Conservation (phyloP, 176 grass and related monocot species). For the Carex myosuroides region DNA sequence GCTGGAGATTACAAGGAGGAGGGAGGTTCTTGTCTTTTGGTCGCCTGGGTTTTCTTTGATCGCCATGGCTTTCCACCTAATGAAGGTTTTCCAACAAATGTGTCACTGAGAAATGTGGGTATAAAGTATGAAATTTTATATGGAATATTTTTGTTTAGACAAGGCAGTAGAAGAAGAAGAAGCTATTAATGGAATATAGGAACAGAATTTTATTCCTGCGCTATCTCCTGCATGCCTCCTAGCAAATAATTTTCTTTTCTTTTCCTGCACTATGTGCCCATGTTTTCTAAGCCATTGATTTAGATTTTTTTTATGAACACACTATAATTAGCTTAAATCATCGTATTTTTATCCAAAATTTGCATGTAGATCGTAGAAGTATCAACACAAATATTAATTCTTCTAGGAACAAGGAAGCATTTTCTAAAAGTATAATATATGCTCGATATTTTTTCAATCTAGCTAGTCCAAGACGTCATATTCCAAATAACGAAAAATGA, state of each 20-base stretch:
- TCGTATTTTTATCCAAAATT: background rate
- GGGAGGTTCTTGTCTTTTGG: slow-evolving; percentile 44
- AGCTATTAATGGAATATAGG: slow-evolving; percentile 8
- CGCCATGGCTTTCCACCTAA: slow-evolving; percentile 32
- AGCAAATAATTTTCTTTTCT: background rate
- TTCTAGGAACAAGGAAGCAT: background rate
- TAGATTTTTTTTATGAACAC: background rate
- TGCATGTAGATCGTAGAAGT: background rate
- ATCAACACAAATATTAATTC: background rate
- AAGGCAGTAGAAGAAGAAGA: background rate
- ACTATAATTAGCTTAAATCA: slow-evolving; percentile 7
- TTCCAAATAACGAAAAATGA: background rate
- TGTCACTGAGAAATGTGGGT: background rate
- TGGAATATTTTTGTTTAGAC: background rate
- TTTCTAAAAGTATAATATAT: background rate
- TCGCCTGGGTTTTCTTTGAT: slow-evolving; percentile 45
- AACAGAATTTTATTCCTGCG: background rate
- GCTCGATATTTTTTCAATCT: background rate
- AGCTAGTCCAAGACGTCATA: background rate
- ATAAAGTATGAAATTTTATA: background rate
- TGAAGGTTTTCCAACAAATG: background rate
- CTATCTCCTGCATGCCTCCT: background rate
- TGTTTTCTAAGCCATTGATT: slow-evolving; percentile 8
- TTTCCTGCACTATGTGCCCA: background rate
- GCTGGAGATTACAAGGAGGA: slow-evolving; percentile 42